A percentile compares a stretch with the other conserved stretches of the same genome.
These are phyloP conservation scores for Castanospermum australe DNA, from an alignment of 306 rosid genomes.

Conservation along the genomic window DNA sequence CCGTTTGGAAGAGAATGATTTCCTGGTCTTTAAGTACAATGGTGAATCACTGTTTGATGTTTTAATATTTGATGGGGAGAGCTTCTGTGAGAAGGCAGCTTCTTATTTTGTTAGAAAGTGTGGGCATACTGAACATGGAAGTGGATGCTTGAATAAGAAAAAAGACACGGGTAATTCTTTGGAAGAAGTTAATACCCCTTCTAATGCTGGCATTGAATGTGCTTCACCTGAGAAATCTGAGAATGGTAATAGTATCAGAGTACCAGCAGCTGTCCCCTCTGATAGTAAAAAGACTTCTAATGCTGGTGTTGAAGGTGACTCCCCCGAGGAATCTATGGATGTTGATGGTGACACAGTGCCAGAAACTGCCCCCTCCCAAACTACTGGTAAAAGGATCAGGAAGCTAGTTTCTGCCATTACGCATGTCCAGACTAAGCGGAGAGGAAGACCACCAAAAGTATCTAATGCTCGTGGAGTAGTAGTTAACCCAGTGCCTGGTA, in stretches of 20 bases:
- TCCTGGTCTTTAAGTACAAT: constrained; percentile 64
- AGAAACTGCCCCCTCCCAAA: background rate
- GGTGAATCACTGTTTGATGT: constrained; percentile 63
- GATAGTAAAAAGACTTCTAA: constrained; percentile 2
- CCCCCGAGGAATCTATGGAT: background rate
- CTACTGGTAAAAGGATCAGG: constrained; percentile 5
- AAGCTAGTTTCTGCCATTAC: constrained; percentile 11
- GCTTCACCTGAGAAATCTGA: constrained; percentile 30
- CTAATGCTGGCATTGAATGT: constrained; percentile 32
- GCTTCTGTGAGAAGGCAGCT: constrained; percentile 60
- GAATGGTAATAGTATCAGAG: background rate
- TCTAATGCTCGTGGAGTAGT: background rate
- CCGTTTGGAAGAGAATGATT: constrained; percentile 58
- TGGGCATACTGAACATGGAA: constrained; percentile 25
- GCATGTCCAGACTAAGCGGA: constrained; percentile 12
- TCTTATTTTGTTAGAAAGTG: constrained; percentile 60
- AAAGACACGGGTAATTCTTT: constrained; percentile 16
- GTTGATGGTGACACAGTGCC: background rate
- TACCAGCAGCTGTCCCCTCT: constrained; percentile 20
- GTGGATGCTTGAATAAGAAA: constrained; percentile 25
- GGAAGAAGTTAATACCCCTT: constrained; percentile 35
- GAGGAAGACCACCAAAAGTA: constrained; percentile 32
- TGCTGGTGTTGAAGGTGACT: constrained; percentile 2
- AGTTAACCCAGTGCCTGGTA: constrained; percentile 36
- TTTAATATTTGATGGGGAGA: constrained; percentile 49